phyloP scores from a whole-genome alignment of 2,329 filamentous ascomycete species.

The Chaetomium sp. region DNA sequence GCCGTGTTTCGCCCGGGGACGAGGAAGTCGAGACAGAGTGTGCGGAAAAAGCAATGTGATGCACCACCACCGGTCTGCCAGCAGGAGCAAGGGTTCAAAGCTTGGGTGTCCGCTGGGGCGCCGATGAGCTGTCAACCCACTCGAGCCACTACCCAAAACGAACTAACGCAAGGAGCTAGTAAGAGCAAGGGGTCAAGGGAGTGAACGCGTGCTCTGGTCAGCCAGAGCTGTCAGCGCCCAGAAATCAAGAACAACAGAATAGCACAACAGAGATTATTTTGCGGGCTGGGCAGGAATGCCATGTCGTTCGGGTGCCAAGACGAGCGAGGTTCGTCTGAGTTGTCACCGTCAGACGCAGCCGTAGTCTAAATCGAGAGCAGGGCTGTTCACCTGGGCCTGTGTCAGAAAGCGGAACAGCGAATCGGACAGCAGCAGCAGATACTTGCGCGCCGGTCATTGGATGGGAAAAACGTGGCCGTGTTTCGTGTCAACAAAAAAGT shows the following conservation, averaged over 20 bases:
- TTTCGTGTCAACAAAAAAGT: constrained; percentile 7
- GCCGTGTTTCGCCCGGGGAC: constrained; percentile 7
- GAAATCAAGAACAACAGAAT: constrained; percentile 6
- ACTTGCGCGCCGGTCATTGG: constrained; percentile 19
- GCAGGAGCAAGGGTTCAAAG: not conserved
- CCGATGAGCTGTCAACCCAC: constrained; percentile 28
- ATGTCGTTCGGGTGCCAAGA: constrained; percentile 26
- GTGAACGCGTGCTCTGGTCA: constrained; percentile 17
- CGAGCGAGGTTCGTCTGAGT: constrained; percentile 20
- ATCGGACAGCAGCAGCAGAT: constrained; percentile 17
- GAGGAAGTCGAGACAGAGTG: constrained; percentile 11
- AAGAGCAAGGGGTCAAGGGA: constrained; percentile 7
- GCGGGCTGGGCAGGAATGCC: constrained; percentile 27
- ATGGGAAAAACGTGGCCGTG: constrained; percentile 2
- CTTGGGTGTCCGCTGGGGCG: constrained; percentile 19
- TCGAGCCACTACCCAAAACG: constrained; percentile 25
- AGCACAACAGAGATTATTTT: constrained; percentile 3
- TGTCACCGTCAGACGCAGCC: constrained; percentile 22
- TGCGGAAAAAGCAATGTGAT: constrained; percentile 32
- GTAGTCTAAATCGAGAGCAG: constrained; percentile 18
- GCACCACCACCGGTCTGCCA: constrained; percentile 15
- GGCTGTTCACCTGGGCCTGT: constrained; percentile 8
- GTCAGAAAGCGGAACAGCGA: constrained; percentile 8
- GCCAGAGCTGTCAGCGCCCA: constrained; percentile 15
- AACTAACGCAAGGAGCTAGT: constrained; percentile 14